These are phyloP conservation scores for Schizophyllum amplum DNA, from an alignment of 1,284 basidiomycete species.

Conservation along the genomic window DNA sequence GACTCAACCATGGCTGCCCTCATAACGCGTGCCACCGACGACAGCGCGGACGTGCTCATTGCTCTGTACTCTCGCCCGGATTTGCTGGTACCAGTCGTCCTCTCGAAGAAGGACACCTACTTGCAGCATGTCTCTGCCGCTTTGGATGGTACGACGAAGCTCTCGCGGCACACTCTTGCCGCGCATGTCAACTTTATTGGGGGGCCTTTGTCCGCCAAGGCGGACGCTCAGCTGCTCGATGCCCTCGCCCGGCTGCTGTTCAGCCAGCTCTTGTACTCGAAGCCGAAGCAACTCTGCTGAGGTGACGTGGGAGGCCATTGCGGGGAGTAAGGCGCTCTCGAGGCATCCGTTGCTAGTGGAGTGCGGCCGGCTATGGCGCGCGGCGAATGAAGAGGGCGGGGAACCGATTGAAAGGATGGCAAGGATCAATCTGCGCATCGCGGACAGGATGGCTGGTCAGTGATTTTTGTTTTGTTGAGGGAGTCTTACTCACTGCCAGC, in stretches of 20 bases:
- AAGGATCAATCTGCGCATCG: constrained; percentile 42
- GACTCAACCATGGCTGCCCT: constrained; percentile 44
- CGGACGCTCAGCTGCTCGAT: constrained; percentile 26
- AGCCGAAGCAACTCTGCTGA: constrained; percentile 56
- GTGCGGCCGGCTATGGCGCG: constrained; percentile 35
- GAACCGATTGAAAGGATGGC: constrained; percentile 35
- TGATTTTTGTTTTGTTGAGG: constrained; percentile 8
- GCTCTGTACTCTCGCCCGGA: constrained; percentile 52
- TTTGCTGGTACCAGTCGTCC: constrained; percentile 37
- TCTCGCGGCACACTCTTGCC: constrained; percentile 44
- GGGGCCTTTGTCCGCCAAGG: constrained; percentile 32
- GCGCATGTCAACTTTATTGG: constrained; percentile 60
- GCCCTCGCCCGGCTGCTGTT: constrained; percentile 61
- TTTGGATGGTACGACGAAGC: constrained; percentile 33
- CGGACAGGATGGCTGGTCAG: constrained; percentile 58
- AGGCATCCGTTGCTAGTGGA: constrained; percentile 38
- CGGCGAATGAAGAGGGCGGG: constrained; percentile 23
- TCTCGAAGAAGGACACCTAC: constrained; percentile 31
- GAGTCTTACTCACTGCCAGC: too few relatives aligned
- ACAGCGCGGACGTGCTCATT: constrained; percentile 49
- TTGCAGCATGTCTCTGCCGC: constrained; percentile 40
- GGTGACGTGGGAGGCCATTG: constrained; percentile 57
- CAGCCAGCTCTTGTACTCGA: constrained; percentile 67
- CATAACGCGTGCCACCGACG: constrained; percentile 60
- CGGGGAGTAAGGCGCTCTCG: constrained; percentile 17